phyloP scores from a whole-genome alignment of 2,329 filamentous ascomycete species.

The Aspergillus aculeatinus region DNA sequence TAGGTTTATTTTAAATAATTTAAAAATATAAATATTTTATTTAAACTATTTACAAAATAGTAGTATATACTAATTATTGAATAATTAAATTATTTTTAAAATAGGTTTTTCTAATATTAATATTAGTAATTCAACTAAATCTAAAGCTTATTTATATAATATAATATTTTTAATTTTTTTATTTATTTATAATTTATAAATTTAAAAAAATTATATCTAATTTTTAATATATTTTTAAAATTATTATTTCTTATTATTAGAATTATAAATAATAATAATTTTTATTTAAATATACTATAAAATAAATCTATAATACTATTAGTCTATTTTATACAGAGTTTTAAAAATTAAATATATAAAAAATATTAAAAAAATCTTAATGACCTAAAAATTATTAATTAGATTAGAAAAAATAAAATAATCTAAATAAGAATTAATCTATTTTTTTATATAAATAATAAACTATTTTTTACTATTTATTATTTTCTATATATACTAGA shows the following conservation, averaged over 20 bases:
- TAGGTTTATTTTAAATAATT: too few relatives aligned
- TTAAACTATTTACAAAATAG: too few relatives aligned
- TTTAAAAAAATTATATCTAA: background rate
- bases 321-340: background rate
- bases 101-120: background rate
- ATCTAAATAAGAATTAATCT: too few relatives aligned
- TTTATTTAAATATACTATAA: background rate
- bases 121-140: background rate
- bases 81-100: background rate
- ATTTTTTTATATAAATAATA: too few relatives aligned
- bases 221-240: background rate
- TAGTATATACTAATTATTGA: background rate
- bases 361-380: slow-evolving; percentile 7
- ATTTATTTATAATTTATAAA: too few relatives aligned
- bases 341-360: slow-evolving; percentile 4
- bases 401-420: background rate
- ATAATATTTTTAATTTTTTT: too few relatives aligned
- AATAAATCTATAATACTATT: slow-evolving; percentile 1
- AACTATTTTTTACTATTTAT: background rate
- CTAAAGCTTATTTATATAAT: too few relatives aligned
- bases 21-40: too few relatives aligned
- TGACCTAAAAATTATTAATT: background rate
- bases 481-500: background rate
- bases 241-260: too few relatives aligned
- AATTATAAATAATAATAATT: background rate